Evolutionary conservation across 2,329 filamentous ascomycete species (phyloP).

Genomic region (Meredithiella fracta): DNA sequence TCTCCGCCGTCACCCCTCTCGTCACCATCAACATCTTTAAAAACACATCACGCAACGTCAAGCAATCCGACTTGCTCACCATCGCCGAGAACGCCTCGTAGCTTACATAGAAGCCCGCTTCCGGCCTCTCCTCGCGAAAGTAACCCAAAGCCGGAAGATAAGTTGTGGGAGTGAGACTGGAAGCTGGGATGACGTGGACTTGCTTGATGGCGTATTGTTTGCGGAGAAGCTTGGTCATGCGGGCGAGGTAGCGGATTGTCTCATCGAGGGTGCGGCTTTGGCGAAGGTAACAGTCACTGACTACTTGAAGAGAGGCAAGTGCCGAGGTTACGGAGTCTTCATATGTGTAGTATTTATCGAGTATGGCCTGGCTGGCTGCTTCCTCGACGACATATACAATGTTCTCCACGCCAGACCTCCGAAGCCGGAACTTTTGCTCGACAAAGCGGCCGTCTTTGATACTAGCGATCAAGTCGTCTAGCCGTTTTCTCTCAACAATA

Average conservation of each 20-base stretch:
- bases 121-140: constrained; percentile 35
- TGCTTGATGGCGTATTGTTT: constrained; percentile 43
- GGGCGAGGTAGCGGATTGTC: constrained; percentile 56
- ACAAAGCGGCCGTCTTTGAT: constrained; percentile 72
- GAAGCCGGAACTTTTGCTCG: constrained; percentile 69
- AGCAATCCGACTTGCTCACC: constrained; percentile 56
- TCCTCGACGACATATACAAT: constrained; percentile 69
- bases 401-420: constrained; percentile 55
- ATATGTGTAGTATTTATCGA: constrained; percentile 35
- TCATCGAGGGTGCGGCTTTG: constrained; percentile 61
- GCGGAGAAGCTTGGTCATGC: constrained; percentile 54
- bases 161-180: constrained; percentile 43
- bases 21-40: constrained; percentile 80
- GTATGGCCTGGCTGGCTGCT: constrained; percentile 37
- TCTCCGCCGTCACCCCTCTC: constrained; percentile 57
- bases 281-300: constrained; percentile 67
- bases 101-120: constrained; percentile 42
- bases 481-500: constrained; percentile 65
- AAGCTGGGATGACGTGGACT: constrained; percentile 49
- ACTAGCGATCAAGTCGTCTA: constrained; percentile 63
- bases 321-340: constrained; percentile 54
- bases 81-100: constrained; percentile 57
- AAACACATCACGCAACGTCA: constrained; percentile 58
- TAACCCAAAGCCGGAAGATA: constrained; percentile 48
- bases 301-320: constrained; percentile 60